Conservation (phyloP, 352 stramenopile species). For the Globisporangium ultimum region DNA sequence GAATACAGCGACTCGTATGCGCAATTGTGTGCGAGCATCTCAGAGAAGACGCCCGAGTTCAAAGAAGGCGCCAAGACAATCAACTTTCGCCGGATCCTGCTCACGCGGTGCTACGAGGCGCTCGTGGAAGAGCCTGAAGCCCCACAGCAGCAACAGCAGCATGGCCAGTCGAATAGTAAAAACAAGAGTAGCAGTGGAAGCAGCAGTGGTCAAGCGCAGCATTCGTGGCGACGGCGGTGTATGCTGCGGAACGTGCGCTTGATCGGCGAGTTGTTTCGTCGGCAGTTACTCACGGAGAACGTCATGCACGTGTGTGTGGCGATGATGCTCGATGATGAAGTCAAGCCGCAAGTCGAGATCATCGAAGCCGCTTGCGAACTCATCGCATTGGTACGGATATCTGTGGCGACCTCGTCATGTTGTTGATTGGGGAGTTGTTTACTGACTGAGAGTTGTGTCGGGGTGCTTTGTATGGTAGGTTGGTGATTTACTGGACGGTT, state of each 20-base stretch:
- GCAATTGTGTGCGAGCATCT: conserved; percentile 54
- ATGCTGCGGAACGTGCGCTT: conserved; percentile 76
- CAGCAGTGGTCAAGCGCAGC: conserved; percentile 22
- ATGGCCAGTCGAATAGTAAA: conserved; percentile 8
- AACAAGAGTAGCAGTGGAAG: conserved; percentile 17
- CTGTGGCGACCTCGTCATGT: not conserved
- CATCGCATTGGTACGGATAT: conserved; percentile 39
- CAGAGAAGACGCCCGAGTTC: conserved; percentile 70
- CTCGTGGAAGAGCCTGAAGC: conserved; percentile 67
- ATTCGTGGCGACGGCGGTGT: conserved; percentile 70
- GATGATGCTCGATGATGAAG: conserved; percentile 82
- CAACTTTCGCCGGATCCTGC: conserved; percentile 75
- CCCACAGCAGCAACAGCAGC: conserved; percentile 11
- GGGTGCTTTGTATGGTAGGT: conserved; percentile 30
- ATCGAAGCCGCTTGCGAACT: conserved; percentile 66
- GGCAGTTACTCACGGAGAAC: conserved; percentile 78
- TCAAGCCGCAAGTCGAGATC: conserved; percentile 57
- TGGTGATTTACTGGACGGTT: conserved; percentile 75
- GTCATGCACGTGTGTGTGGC: conserved; percentile 83
- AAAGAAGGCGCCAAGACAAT: conserved; percentile 83
- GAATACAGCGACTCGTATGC: conserved; percentile 50
- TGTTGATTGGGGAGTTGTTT: not conserved
- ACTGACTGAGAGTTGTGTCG: too few relatives aligned
- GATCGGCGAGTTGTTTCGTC: conserved; percentile 74
- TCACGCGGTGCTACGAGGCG: conserved; percentile 80